These are phyloP conservation scores for Xylona heveae DNA, from an alignment of 495 filamentous ascomycete genomes.

Conservation along the genomic window DNA sequence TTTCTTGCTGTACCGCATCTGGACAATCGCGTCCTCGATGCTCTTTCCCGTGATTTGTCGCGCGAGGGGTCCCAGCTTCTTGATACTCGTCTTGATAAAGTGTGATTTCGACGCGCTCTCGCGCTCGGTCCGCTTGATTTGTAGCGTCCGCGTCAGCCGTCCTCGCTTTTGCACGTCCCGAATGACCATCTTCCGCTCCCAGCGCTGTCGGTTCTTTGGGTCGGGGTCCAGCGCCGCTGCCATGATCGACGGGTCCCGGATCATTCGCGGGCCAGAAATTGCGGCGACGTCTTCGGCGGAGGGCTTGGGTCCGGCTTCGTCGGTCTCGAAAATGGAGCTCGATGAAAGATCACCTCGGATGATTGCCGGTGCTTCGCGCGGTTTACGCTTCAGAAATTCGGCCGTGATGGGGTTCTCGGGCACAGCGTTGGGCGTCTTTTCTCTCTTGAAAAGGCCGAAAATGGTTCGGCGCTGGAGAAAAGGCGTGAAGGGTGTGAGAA, in stretches of 20 bases:
- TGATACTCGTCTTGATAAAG: constrained; percentile 55
- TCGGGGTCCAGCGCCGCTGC: constrained; percentile 43
- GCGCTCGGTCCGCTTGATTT: constrained; percentile 54
- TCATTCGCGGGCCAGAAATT: not conserved
- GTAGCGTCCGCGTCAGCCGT: constrained; percentile 36
- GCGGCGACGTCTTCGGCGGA: constrained; percentile 4
- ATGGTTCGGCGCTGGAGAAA: not conserved
- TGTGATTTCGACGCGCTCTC: constrained; percentile 38
- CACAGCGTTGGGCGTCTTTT: constrained; percentile 6
- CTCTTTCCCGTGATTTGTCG: constrained; percentile 80
- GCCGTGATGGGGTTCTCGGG: constrained; percentile 10
- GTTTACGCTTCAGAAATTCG: constrained; percentile 15
- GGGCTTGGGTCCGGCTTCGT: constrained; percentile 12
- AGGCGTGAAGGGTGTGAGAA: not conserved
- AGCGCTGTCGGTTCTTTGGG: constrained; percentile 39
- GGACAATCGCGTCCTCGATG: constrained; percentile 74
- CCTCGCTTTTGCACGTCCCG: constrained; percentile 44
- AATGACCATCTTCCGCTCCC: constrained; percentile 65
- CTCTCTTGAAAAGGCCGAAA: constrained; percentile 2
- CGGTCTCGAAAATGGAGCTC: constrained; percentile 41
- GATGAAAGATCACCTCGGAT: constrained; percentile 18
- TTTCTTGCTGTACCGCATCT: constrained; percentile 94
- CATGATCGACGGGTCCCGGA: constrained; percentile 26
- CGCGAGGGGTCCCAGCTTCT: constrained; percentile 71
- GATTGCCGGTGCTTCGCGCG: constrained; percentile 6